Evolutionary conservation across 2,329 filamentous ascomycete species (phyloP), one percentile per base, ranked within the genome.

Genomic region (Ophiostoma sp.): DNA sequence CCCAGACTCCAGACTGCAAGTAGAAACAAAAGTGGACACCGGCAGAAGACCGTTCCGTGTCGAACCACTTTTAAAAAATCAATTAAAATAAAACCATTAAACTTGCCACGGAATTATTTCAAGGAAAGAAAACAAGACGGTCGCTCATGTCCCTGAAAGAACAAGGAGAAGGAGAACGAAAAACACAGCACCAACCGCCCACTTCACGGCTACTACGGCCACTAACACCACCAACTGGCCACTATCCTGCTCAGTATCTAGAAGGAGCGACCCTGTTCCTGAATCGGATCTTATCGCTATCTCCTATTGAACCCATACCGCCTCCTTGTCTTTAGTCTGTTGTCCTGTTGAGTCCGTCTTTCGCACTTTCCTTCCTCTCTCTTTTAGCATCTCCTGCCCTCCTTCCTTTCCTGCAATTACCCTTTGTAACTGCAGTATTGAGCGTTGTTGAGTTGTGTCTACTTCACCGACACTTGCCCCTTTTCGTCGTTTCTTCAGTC

Each of bases 261-360:
- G 44, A n/a, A 48, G 17, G 44, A 48, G 20, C 17, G 44, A 62
- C 57, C 62, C 62, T 41, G 69, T 72, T 69, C 71, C 71, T 72
- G 69, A 67, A 69, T 71, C 65, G 39, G 67, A 72, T 71, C 68
- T 69, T 71, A 72, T 70, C 27, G 41, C 10, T 71, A 72, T 70
- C 31, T 62, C 17, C n/a, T 52, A 48, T 64, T n/a, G n/a, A n/a
- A 15, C 27, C 57, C 52, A 57, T 33, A 62, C 57, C 57, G 27
- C 57, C 57, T 62, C 57, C 57, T 31, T 31, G 27, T 31, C 27
- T 31, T 31, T 31, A 31, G 27, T 31, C 27, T 62, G 15, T 33
- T 7, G 44, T 13, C 10, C 39, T 62, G 27, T 33, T 10, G 44
- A 48, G 44, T 48, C 44, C 44, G 7, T 48, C 44, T 48, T n/a